Conservation (phyloP, 139 green algal genomes). For the Eudorina sp. region DNA sequence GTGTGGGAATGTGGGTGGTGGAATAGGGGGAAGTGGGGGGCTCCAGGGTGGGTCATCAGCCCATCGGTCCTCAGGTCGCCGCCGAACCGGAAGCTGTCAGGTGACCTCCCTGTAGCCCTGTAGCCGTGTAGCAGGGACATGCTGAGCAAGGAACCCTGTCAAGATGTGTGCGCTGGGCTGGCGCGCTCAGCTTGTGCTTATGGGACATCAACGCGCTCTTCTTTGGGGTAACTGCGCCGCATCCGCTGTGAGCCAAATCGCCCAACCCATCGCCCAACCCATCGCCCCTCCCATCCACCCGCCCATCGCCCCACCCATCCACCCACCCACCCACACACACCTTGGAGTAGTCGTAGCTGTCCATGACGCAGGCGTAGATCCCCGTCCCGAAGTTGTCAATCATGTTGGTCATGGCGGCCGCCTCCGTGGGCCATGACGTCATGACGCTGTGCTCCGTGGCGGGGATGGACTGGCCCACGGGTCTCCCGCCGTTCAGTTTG, state of each 20-base stretch:
- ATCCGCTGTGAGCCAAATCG: neutral
- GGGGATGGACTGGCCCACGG: constrained; percentile 85
- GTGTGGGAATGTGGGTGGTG: too few species aligned
- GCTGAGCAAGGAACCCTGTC: too few species aligned
- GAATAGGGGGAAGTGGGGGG: neutral
- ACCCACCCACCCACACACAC: neutral
- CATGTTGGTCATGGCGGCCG: constrained; percentile 90
- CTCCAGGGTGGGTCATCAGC: too few species aligned
- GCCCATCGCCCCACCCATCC: neutral
- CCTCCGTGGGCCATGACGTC: constrained; percentile 89
- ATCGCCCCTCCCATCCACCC: neutral
- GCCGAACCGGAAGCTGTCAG: too few species aligned
- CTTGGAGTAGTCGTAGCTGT: constrained; percentile 90
- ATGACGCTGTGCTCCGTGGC: constrained; percentile 95
- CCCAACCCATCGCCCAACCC: neutral
- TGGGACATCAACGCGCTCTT: too few species aligned
- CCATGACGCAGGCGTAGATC: constrained; percentile 90
- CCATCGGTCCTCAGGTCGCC: too few species aligned
- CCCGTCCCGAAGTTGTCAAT: constrained; percentile 87
- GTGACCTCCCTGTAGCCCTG: too few species aligned
- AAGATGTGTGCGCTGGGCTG: too few species aligned
- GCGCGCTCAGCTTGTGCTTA: too few species aligned
- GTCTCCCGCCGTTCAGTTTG: constrained; percentile 85
- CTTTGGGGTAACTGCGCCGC: too few species aligned
- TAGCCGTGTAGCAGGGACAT: too few species aligned